These are phyloP conservation scores for Hamamelis virginiana DNA, from an alignment of 164 flowering plant species.

Conservation along the genomic window DNA sequence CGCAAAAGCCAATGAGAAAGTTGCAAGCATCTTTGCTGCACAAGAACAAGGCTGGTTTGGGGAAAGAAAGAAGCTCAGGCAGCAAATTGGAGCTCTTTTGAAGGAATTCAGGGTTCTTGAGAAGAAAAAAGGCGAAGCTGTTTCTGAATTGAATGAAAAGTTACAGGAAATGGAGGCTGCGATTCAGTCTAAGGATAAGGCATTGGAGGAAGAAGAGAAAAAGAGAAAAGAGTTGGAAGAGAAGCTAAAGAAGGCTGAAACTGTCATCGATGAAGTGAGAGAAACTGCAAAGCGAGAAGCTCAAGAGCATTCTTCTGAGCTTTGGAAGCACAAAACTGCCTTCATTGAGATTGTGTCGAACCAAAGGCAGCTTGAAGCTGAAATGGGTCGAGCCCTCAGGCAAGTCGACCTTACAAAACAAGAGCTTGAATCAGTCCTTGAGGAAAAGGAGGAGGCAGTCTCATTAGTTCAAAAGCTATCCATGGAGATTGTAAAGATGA, in stretches of 20 bases:
- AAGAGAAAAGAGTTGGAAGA: slow-evolving; percentile 58
- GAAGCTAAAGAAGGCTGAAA: slow-evolving; percentile 43
- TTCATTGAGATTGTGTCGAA: slow-evolving; percentile 89
- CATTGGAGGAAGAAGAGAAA: slow-evolving; percentile 50
- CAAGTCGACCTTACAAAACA: slow-evolving; percentile 67
- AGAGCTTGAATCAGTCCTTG: slow-evolving; percentile 53
- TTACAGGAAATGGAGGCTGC: slow-evolving; percentile 50
- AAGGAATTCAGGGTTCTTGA: slow-evolving; percentile 49
- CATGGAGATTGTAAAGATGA: slow-evolving; percentile 55
- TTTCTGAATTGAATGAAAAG: slow-evolving; percentile 45
- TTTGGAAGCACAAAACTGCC: slow-evolving; percentile 82
- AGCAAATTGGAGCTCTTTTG: slow-evolving; percentile 62
- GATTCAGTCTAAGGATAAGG: slow-evolving; percentile 47
- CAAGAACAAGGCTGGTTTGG: slow-evolving; percentile 82
- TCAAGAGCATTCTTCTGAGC: slow-evolving; percentile 61
- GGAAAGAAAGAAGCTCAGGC: slow-evolving; percentile 68
- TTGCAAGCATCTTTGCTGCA: slow-evolving; percentile 72
- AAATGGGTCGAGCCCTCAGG: slow-evolving; percentile 68
- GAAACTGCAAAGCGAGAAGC: slow-evolving; percentile 48
- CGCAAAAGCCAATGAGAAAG: slow-evolving; percentile 91
- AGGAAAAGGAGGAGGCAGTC: slow-evolving; percentile 68
- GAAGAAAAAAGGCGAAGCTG: slow-evolving; percentile 40
- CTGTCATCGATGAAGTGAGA: slow-evolving; percentile 46
- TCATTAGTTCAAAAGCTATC: slow-evolving; percentile 66
- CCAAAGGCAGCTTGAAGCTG: slow-evolving; percentile 90